A percentile compares a stretch with the other conserved stretches of the same genome.
Conservation (phyloP, 139 green algal species). For the Chlamydomonas incerta region DNA sequence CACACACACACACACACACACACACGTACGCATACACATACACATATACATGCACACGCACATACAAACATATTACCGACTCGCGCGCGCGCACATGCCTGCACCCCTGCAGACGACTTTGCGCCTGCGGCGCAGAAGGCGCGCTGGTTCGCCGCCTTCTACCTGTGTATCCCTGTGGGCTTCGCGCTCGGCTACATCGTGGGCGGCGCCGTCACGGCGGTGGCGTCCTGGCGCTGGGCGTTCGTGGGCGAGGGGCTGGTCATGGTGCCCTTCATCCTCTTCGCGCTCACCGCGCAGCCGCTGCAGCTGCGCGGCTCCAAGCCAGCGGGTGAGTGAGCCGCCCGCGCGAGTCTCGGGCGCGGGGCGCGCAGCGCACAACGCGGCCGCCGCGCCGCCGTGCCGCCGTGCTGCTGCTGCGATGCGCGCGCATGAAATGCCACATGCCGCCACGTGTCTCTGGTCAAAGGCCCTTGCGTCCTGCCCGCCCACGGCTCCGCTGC, state of each 20-base stretch:
- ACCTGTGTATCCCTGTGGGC: slow-evolving; percentile 91
- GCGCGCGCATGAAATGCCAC: too few species aligned
- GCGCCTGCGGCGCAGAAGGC: slow-evolving; percentile 81
- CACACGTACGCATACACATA: too few species aligned
- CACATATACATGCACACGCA: too few species aligned
- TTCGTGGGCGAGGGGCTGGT: slow-evolving; percentile 84
- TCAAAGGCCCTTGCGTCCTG: too few species aligned
- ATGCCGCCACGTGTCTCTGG: too few species aligned
- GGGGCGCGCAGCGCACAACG: too few species aligned
- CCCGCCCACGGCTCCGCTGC: too few species aligned
- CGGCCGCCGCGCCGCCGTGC: too few species aligned
- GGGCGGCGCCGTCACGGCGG: slow-evolving; percentile 63
- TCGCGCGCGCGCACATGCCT: not conserved
- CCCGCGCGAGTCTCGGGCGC: too few species aligned
- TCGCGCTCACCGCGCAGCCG: slow-evolving; percentile 61
- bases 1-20: too few species aligned
- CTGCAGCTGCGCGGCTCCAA: slow-evolving; percentile 69
- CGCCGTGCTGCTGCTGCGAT: too few species aligned
- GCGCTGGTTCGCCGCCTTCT: slow-evolving; percentile 91
- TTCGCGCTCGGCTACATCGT: slow-evolving; percentile 89
- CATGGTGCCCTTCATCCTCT: slow-evolving; percentile 89
- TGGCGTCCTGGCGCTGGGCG: slow-evolving; percentile 78
- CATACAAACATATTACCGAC: not conserved
- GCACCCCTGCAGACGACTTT: slow-evolving; percentile 80
- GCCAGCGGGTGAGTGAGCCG: not conserved